Conservation (phyloP, 2,329 filamentous ascomycete genomes). For the Fusarium humuli region DNA sequence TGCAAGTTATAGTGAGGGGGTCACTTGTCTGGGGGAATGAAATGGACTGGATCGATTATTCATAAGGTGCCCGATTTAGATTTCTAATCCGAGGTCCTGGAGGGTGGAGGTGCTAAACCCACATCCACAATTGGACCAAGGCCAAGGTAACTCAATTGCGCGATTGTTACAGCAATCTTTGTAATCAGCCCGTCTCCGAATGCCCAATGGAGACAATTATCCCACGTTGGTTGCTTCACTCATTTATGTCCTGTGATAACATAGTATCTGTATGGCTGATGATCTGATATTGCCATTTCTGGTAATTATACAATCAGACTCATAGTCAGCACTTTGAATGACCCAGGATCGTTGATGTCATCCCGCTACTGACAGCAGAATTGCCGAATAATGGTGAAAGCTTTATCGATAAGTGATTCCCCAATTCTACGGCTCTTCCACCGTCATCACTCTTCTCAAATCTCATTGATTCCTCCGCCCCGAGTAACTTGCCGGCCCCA, state of each 20-base stretch:
- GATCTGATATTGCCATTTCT: background rate
- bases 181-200: slow-evolving; percentile 29
- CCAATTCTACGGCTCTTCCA: background rate
- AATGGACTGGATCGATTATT: slow-evolving; percentile 28
- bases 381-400: background rate
- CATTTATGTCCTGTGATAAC: too few relatives aligned
- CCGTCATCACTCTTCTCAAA: background rate
- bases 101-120: slow-evolving; percentile 10
- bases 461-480: background rate
- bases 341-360: slow-evolving; percentile 16
- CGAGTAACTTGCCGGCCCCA: background rate
- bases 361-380: background rate
- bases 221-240: too few relatives aligned
- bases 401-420: background rate
- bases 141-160: slow-evolving; percentile 9
- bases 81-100: slow-evolving; percentile 23
- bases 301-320: background rate
- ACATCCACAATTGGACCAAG: slow-evolving; percentile 14
- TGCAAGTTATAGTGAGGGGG: slow-evolving; percentile 14
- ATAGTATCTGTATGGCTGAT: background rate
- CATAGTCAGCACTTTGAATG: slow-evolving; percentile 8
- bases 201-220: background rate
- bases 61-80: slow-evolving; percentile 9
- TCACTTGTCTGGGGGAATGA: background rate
- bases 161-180: slow-evolving; percentile 20